A percentile compares a stretch with the other conserved stretches of the same genome.
Evolutionary conservation across 352 stramenopile genomes (phyloP).

Genomic region (Elongisporangium anandrum): DNA sequence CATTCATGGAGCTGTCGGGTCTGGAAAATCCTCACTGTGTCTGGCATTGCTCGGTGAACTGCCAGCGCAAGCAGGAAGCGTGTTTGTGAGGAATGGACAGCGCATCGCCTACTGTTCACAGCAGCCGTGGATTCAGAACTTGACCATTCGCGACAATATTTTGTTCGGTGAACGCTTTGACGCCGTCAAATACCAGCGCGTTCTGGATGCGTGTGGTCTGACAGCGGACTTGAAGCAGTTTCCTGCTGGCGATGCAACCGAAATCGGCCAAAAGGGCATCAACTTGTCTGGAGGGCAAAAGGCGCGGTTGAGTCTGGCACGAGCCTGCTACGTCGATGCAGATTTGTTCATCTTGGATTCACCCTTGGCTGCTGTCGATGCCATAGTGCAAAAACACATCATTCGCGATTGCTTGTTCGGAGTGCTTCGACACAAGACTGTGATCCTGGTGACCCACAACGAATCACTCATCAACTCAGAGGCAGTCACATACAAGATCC

Average conservation of each 20-base stretch:
- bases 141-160: conserved; percentile 88
- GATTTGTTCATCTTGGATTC: conserved; percentile 84
- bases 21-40: conserved; percentile 4
- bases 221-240: conserved; percentile 71
- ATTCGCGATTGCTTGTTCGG: conserved; percentile 1
- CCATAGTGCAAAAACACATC: conserved; percentile 5
- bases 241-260: conserved; percentile 76
- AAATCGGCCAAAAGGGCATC: conserved; percentile 93
- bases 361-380: conserved; percentile 49
- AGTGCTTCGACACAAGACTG: conserved; percentile 3
- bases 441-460: conserved; percentile 6
- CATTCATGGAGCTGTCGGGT: conserved; percentile 2
- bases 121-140: conserved; percentile 90
- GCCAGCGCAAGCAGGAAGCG: not conserved
- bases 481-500: not conserved
- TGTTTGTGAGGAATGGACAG: not conserved
- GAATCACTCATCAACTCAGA: not conserved
- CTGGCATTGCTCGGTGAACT: conserved; percentile 3
- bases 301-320: conserved; percentile 41
- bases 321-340: conserved; percentile 40
- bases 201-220: conserved; percentile 62
- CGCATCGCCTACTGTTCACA: conserved; percentile 42
- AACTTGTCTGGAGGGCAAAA: conserved; percentile 92
- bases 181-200: conserved; percentile 19
- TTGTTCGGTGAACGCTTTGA: conserved; percentile 69